Percentiles rank a stretch among this genome's conserved stretches.
These are phyloP conservation scores for Diplodia seriata DNA, from an alignment of 2,329 filamentous ascomycete species.

Conservation along the genomic window DNA sequence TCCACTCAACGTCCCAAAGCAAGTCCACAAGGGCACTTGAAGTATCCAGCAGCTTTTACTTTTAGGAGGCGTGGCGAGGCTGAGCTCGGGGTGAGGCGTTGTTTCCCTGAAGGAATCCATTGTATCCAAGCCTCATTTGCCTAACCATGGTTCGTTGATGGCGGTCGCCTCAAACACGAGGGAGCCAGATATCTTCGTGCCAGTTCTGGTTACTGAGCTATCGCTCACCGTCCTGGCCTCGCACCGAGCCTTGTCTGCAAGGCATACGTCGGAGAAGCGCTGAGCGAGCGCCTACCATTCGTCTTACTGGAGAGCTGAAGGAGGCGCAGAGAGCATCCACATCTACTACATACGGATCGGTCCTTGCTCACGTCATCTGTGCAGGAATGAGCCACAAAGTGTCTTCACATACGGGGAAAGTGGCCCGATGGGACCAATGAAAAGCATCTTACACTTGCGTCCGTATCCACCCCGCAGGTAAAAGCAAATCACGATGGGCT, in stretches of 20 bases:
- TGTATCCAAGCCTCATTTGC: background rate
- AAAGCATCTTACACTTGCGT: no score
- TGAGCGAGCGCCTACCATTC: background rate
- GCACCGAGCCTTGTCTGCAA: background rate
- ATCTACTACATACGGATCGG: no score
- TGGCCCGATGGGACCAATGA: no score
- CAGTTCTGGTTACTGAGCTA: background rate
- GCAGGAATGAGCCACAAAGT: no score
- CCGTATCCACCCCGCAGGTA: no score
- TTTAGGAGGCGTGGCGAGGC: conserved; percentile 4
- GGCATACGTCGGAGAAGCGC: background rate
- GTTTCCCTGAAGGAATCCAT: background rate
- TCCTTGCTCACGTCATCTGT: no score
- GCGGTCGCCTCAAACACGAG: background rate
- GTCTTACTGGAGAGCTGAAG: background rate
- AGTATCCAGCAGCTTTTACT: background rate
- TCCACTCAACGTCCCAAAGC: background rate
- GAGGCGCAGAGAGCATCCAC: no score
- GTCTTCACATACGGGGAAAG: no score
- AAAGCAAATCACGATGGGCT: no score
- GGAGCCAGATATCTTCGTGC: background rate
- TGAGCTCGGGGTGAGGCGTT: background rate
- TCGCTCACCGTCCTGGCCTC: background rate
- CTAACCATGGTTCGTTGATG: background rate
- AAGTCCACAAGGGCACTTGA: background rate